Evolutionary conservation across 2,329 filamentous ascomycete species (phyloP).

Genomic region (Penicillium fuscoglaucum): DNA sequence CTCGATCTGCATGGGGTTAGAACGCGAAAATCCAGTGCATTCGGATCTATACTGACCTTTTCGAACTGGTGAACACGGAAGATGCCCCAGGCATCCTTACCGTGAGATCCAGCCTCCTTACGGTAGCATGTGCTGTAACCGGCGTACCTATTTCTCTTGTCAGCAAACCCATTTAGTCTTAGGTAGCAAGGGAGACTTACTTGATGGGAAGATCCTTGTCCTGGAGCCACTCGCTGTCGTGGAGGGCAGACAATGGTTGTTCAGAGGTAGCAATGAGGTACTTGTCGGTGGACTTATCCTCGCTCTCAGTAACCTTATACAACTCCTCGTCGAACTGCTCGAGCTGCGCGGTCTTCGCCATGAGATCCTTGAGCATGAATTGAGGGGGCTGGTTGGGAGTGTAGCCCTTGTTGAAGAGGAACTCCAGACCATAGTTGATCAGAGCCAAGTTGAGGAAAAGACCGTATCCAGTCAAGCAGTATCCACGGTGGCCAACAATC

Average conservation of each 20-base stretch:
- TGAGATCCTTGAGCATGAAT: conserved; percentile 92
- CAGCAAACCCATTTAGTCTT: conserved; percentile 5
- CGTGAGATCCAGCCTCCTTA: conserved; percentile 89
- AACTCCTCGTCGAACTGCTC: conserved; percentile 97
- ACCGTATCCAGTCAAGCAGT: conserved; percentile 87
- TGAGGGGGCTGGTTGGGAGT: conserved; percentile 82
- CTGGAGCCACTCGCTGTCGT: conserved; percentile 90
- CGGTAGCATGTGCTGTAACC: conserved; percentile 95
- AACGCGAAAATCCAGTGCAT: neutral
- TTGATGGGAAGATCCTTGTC: conserved; percentile 85
- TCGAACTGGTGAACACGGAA: conserved; percentile 99
- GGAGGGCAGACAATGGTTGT: conserved; percentile 89
- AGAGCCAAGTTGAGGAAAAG: conserved; percentile 90
- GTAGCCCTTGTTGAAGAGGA: conserved; percentile 78
- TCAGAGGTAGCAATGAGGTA: conserved; percentile 81
- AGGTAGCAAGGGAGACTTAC: conserved; percentile 43
- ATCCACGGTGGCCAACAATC: conserved; percentile 90
- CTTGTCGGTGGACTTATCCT: conserved; percentile 86
- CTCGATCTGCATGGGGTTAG: conserved; percentile 56
- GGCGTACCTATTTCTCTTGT: conserved; percentile 57
- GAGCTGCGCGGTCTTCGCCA: conserved; percentile 97
- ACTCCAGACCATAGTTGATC: conserved; percentile 92
- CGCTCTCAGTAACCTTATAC: conserved; percentile 87
- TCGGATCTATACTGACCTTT: conserved; percentile 57
- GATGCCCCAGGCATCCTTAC: conserved; percentile 94